Evolutionary conservation across 2,329 filamentous ascomycete species (phyloP).

Genomic region (Penicillium sp.): DNA sequence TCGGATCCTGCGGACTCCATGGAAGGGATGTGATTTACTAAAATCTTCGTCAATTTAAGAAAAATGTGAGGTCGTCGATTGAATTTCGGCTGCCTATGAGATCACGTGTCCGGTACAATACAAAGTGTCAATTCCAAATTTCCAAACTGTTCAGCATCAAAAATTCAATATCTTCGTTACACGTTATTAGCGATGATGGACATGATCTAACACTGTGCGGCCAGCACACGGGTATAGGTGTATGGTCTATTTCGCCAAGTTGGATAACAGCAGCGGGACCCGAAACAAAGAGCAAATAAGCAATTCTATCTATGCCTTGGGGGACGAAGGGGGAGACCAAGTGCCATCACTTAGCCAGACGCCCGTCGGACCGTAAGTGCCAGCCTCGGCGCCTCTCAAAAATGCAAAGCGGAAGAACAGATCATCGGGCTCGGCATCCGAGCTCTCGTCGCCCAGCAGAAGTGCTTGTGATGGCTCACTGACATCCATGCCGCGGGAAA

Average conservation of each 20-base stretch:
- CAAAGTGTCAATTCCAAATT: background rate
- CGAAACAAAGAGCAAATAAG: background rate
- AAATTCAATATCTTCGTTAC: constrained; percentile 15
- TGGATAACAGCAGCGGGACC: background rate
- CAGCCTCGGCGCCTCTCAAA: constrained; percentile 43
- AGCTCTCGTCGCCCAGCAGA: constrained; percentile 18
- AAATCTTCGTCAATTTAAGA: background rate
- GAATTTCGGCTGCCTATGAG: constrained; percentile 1
- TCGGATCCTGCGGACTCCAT: constrained; percentile 37
- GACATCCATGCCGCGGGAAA: constrained; percentile 20
- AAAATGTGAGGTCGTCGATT: background rate
- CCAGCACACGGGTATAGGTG: constrained; percentile 20
- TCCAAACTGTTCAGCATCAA: background rate
- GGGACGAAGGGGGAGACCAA: constrained; percentile 34
- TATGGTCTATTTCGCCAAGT: constrained; percentile 15
- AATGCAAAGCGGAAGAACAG: constrained; percentile 53
- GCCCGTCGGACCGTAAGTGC: constrained; percentile 41
- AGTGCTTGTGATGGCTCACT: constrained; percentile 10
- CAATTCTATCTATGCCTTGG: constrained; percentile 23
- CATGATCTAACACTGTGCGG: constrained; percentile 16
- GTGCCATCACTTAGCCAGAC: constrained; percentile 43
- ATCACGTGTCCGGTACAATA: constrained; percentile 4
- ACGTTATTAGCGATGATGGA: constrained; percentile 8
- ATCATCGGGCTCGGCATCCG: constrained; percentile 39
- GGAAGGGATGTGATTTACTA: background rate